Base-by-base conservation (phyloP, 148 eudicot genomes). In the Limonium bicolor region DNA sequence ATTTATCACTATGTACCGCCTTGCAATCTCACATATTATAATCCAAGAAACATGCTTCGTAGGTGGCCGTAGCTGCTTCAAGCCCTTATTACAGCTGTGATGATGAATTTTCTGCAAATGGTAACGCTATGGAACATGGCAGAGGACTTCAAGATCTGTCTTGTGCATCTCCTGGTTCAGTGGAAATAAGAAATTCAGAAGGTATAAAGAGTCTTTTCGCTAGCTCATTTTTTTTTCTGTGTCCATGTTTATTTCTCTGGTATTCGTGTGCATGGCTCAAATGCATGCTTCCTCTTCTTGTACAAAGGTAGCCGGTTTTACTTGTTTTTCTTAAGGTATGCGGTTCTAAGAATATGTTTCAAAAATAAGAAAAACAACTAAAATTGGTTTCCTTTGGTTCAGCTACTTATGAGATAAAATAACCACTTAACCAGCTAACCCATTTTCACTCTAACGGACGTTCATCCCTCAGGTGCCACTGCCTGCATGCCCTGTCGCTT, bases 1-100 rank as follows among this genome's bases (percentile, higher is more conserved):
- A n/a, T n/a, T n/a, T n/a, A n/a, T n/a, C n/a, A n/a, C n/a, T n/a
- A n/a, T n/a, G n/a, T n/a, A n/a, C n/a, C n/a, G n/a, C n/a, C n/a
- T n/a, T n/a, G n/a, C n/a, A n/a, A n/a, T n/a, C n/a, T n/a, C n/a
- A n/a, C n/a, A n/a, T n/a, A n/a, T n/a, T n/a, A n/a, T n/a, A n/a
- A n/a, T n/a, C n/a, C n/a, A n/a, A n/a, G n/a, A n/a, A n/a, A n/a
- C n/a, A n/a, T n/a, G n/a, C n/a, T n/a, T n/a, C n/a, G n/a, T n/a
- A n/a, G n/a, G n/a, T n/a, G n/a, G n/a, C n/a, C n/a, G n/a, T 58
- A 46, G 64, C 82, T 22, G 79, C 74, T 50, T 41, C 66, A 42
- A 48, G 46, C 36, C 43, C 50, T 13, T 74, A 68, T 60, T 64
- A 56, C 55, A 77, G 67, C 24, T 71, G 79, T 51, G 27, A 46